These are phyloP conservation scores for Gaeumannomyces sp. DNA, from an alignment of 2,329 filamentous ascomycete genomes.

Conservation along the genomic window DNA sequence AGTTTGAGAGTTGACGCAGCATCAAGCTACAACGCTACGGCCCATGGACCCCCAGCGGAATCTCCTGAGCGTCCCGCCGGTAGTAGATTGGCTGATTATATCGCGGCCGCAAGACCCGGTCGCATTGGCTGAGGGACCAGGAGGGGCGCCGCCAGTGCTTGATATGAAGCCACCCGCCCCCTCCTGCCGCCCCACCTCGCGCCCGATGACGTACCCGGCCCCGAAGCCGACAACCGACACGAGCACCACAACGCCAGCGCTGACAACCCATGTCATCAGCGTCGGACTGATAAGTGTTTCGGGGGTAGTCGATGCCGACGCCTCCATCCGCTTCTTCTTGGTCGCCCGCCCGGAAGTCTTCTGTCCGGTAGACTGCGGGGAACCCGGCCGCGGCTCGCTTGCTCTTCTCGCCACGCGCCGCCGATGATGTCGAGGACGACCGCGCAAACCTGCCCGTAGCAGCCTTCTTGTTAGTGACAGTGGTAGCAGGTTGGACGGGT, in stretches of 20 bases:
- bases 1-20: neutral
- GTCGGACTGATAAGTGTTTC: conserved; percentile 47
- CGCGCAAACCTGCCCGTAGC: neutral
- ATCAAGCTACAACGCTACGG: conserved; percentile 42
- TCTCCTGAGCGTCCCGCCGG: conserved; percentile 43
- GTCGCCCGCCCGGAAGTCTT: conserved; percentile 35
- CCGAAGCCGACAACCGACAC: conserved; percentile 64
- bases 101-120: conserved; percentile 47
- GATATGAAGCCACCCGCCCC: conserved; percentile 30
- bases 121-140: conserved; percentile 27
- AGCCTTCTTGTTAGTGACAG: neutral
- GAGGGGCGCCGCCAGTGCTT: conserved; percentile 32
- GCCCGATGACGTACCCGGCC: conserved; percentile 61
- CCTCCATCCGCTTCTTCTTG: conserved; percentile 53
- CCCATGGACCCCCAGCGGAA: conserved; percentile 49
- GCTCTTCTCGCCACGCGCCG: conserved; percentile 32
- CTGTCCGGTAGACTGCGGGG: conserved; percentile 20
- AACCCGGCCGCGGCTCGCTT: conserved; percentile 39
- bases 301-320: conserved; percentile 13
- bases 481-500: neutral
- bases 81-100: conserved; percentile 39
- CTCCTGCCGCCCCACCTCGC: conserved; percentile 60
- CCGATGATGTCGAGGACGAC: neutral
- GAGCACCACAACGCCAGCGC: conserved; percentile 60
- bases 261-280: conserved; percentile 58